These are phyloP conservation scores for Westerdykella ornata DNA, from an alignment of 2,329 filamentous ascomycete genomes.

Conservation along the genomic window DNA sequence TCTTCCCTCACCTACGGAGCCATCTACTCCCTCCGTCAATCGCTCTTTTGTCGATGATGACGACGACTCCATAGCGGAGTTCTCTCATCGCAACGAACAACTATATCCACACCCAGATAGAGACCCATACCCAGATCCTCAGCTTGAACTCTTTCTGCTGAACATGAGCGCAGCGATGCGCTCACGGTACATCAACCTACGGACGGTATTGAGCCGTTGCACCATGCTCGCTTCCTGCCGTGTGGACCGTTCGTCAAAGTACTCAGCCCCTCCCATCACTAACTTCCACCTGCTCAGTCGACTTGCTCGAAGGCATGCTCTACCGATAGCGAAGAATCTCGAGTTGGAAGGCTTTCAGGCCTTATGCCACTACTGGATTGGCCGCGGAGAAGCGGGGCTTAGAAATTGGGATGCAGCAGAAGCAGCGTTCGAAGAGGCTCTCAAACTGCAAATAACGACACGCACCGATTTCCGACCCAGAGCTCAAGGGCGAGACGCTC, in stretches of 20 bases:
- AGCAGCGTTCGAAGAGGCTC: conserved; percentile 9
- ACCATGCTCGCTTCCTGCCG: not conserved
- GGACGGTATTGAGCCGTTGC: not conserved
- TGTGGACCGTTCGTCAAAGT: not conserved
- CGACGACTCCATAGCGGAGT: not conserved
- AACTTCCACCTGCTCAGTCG: not conserved
- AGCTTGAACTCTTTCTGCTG: not conserved
- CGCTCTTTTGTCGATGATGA: not conserved
- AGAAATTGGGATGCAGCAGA: conserved; percentile 4
- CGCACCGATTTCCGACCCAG: too few species aligned
- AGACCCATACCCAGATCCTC: not conserved
- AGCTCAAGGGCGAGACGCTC: too few species aligned
- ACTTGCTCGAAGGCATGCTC: conserved; percentile 4
- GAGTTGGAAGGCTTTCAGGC: conserved; percentile 10
- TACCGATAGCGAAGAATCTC: conserved; percentile 6
- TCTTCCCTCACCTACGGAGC: not conserved
- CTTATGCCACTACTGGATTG: conserved; percentile 17
- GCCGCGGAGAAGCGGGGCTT: conserved; percentile 9
- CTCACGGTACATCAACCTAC: not conserved
- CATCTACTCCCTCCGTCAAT: not conserved
- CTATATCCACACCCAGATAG: not conserved
- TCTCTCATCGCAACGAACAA: not conserved
- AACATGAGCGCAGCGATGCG: not conserved
- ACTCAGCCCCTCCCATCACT: not conserved
- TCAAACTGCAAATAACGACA: conserved; percentile 9